A percentile compares a stretch with the other conserved stretches of the same genome.
Evolutionary conservation across 352 stramenopile species (phyloP).

Genomic region (Pythium graminicola): DNA sequence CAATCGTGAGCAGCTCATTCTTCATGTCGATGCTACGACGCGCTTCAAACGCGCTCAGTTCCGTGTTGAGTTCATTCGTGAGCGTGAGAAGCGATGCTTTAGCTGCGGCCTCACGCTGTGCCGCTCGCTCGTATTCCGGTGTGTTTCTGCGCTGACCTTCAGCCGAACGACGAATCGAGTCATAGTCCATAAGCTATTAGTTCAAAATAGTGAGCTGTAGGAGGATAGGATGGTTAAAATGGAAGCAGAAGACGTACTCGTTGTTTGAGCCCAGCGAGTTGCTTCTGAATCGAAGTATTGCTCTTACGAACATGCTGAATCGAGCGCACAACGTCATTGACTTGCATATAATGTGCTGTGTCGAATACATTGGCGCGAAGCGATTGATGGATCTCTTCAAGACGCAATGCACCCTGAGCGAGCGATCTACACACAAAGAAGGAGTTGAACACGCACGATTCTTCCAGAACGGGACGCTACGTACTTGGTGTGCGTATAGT

Average conservation of each 20-base stretch:
- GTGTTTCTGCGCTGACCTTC: conserved; percentile 54
- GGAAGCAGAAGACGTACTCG: conserved; percentile 17
- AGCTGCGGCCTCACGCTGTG: conserved; percentile 44
- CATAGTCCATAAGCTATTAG: conserved; percentile 56
- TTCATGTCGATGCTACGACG: conserved; percentile 60
- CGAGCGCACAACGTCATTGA: conserved; percentile 24
- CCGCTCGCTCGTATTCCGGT: conserved; percentile 61
- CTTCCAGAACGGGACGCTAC: not conserved
- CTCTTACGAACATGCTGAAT: conserved; percentile 28
- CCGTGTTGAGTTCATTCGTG: conserved; percentile 56
- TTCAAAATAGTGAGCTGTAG: too few species aligned
- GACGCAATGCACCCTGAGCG: conserved; percentile 26
- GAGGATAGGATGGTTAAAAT: too few species aligned
- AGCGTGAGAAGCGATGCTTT: conserved; percentile 42
- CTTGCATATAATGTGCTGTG: conserved; percentile 30
- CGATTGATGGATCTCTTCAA: conserved; percentile 33
- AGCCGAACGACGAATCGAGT: conserved; percentile 56
- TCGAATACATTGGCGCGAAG: conserved; percentile 26
- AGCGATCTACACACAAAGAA: conserved; percentile 16
- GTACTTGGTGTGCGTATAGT: conserved; percentile 23
- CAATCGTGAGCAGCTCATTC: conserved; percentile 71
- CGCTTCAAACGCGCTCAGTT: conserved; percentile 55
- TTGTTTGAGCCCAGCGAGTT: conserved; percentile 28
- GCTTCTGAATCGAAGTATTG: conserved; percentile 27
- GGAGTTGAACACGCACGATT: not conserved